Conservation (phyloP, 2,329 filamentous ascomycete genomes). For the Amesomyces nigricolor region DNA sequence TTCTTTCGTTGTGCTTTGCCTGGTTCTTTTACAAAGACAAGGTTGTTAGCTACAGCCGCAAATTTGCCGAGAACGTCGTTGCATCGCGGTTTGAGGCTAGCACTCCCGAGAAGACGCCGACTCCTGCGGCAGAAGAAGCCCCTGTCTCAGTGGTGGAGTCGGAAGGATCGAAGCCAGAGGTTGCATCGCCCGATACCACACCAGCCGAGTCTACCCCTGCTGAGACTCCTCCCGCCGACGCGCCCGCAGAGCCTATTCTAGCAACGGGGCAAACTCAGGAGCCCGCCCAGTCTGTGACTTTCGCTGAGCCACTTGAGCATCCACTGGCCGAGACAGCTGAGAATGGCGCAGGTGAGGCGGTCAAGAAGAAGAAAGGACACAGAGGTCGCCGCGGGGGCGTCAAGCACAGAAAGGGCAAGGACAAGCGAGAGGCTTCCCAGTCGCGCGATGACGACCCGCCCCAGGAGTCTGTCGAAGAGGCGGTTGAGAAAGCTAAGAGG, state of each 20-base stretch:
- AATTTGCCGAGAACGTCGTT: constrained; percentile 17
- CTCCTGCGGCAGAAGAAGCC: not conserved
- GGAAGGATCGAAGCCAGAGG: not conserved
- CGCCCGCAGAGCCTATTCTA: not conserved
- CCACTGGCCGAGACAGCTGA: constrained; percentile 27
- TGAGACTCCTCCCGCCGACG: not conserved
- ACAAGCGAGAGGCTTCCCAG: constrained; percentile 47
- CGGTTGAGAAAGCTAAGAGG: constrained; percentile 53
- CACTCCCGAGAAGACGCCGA: constrained; percentile 1
- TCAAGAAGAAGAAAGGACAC: constrained; percentile 63
- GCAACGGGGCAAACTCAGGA: not conserved
- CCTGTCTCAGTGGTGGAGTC: not conserved
- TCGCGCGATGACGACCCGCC: constrained; percentile 43
- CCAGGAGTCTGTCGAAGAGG: constrained; percentile 53
- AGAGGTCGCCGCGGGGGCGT: constrained; percentile 67
- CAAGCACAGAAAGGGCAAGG: constrained; percentile 56
- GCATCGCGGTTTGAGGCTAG: constrained; percentile 12
- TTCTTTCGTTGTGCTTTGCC: constrained; percentile 40
- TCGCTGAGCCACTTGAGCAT: constrained; percentile 21
- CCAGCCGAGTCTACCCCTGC: not conserved
- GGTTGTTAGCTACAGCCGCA: constrained; percentile 36
- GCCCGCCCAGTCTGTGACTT: constrained; percentile 13
- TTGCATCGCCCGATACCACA: not conserved
- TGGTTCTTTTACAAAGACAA: constrained; percentile 43
- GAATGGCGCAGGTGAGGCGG: constrained; percentile 37